phyloP scores from a whole-genome alignment of 1,139 yeast genomes.

The Scheffersomyces quercinus region DNA sequence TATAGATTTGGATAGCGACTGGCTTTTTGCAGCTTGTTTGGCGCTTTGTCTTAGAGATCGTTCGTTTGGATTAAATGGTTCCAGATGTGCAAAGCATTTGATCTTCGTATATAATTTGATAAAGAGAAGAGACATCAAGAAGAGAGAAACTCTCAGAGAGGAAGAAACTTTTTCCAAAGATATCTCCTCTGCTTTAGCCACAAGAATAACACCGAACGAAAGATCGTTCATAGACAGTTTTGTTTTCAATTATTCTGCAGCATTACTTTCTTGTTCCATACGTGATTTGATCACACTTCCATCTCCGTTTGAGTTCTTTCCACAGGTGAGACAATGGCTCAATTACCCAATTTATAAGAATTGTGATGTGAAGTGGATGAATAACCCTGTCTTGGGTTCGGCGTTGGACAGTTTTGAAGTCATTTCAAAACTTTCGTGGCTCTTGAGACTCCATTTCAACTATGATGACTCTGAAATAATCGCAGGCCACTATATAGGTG shows the following conservation, averaged over 20 bases:
- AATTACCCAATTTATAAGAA: slow-evolving; percentile 28
- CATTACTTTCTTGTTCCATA: slow-evolving; percentile 23
- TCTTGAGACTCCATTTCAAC: slow-evolving; percentile 25
- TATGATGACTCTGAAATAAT: slow-evolving; percentile 2
- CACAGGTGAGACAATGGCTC: slow-evolving; percentile 25
- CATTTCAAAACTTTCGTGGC: slow-evolving; percentile 39
- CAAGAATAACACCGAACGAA: slow-evolving; percentile 22
- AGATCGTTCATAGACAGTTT: slow-evolving; percentile 37
- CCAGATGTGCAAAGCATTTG: slow-evolving; percentile 27
- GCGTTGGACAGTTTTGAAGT: slow-evolving; percentile 28
- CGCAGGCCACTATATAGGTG: slow-evolving; percentile 8
- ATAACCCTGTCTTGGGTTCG: slow-evolving; percentile 16
- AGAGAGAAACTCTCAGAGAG: slow-evolving; percentile 15
- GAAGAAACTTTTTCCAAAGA: slow-evolving; percentile 6
- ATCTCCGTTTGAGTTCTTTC: slow-evolving; percentile 35
- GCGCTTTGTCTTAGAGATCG: slow-evolving; percentile 34
- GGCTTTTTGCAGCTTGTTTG: slow-evolving; percentile 38
- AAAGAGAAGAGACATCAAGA: slow-evolving; percentile 9
- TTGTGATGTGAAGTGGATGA: slow-evolving; percentile 15
- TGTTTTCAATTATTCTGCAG: slow-evolving; percentile 34
- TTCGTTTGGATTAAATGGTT: slow-evolving; percentile 25
- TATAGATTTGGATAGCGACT: slow-evolving; percentile 19
- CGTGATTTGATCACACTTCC: slow-evolving; percentile 27
- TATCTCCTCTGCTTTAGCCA: not conserved
- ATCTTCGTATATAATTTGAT: slow-evolving; percentile 16